A percentile compares a stretch with the other conserved stretches of the same genome.
Conservation (phyloP, 148 eudicot genomes). For the Mesembryanthemum crystallinum region DNA sequence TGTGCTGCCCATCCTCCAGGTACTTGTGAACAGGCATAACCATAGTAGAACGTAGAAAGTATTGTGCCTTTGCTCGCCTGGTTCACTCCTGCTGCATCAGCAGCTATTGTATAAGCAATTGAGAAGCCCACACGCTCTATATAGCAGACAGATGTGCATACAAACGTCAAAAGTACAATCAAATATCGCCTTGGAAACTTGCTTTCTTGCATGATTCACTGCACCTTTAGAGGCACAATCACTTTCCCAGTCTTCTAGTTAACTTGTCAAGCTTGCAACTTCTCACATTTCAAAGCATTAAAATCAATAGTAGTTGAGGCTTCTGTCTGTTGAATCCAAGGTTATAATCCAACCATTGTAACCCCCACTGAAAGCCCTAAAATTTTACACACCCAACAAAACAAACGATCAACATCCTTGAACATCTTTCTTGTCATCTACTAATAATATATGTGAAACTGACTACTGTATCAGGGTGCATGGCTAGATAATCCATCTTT, state of each 20-base stretch:
- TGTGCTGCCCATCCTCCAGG: constrained; percentile 99
- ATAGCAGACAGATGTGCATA: constrained; percentile 89
- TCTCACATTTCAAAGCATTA: neutral
- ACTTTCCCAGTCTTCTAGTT: constrained; percentile 15
- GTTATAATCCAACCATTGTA: constrained; percentile 11
- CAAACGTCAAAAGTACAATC: constrained; percentile 77
- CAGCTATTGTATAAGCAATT: constrained; percentile 81
- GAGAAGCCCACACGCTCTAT: constrained; percentile 96
- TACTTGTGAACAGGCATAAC: constrained; percentile 88
- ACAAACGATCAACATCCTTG: constrained; percentile 9
- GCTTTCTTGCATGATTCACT: constrained; percentile 38
- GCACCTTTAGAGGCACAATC: constrained; percentile 3
- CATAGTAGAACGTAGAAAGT: constrained; percentile 88
- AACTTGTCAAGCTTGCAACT: constrained; percentile 12
- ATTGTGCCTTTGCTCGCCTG: constrained; percentile 88
- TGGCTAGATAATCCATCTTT: neutral
- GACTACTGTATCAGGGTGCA: neutral
- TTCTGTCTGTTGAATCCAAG: neutral
- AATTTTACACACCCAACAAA: constrained; percentile 17
- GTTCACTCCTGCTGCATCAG: constrained; percentile 68
- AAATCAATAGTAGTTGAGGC: neutral
- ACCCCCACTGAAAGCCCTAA: constrained; percentile 1
- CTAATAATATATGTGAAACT: neutral
- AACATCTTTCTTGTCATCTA: neutral
- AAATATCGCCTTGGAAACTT: constrained; percentile 70